These are phyloP conservation scores for Parathielavia appendiculata DNA, from an alignment of 495 filamentous ascomycete genomes.

Conservation along the genomic window DNA sequence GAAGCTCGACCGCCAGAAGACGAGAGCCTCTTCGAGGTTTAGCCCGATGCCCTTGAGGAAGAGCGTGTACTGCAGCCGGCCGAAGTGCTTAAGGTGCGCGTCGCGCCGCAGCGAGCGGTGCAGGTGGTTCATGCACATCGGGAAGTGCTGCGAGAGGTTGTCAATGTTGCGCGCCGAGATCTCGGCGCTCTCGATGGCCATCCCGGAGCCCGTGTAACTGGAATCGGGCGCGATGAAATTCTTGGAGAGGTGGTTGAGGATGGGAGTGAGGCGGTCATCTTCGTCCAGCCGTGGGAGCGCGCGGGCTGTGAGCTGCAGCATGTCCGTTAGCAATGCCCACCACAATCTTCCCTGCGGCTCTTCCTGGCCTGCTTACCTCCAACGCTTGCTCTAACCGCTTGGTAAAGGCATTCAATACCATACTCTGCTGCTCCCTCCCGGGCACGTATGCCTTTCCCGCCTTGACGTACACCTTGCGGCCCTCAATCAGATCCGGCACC, in stretches of 20 bases:
- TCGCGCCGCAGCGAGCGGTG: slow-evolving; percentile 79
- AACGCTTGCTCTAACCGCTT: slow-evolving; percentile 69
- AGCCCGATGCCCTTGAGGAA: slow-evolving; percentile 98
- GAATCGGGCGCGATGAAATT: slow-evolving; percentile 90
- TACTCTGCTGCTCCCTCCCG: slow-evolving; percentile 71
- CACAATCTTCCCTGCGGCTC: background rate
- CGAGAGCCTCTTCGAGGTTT: slow-evolving; percentile 81
- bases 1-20: slow-evolving; percentile 89
- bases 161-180: slow-evolving; percentile 79
- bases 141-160: slow-evolving; percentile 78
- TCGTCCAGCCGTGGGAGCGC: slow-evolving; percentile 91
- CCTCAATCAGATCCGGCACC: slow-evolving; percentile 85
- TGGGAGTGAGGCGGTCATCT: slow-evolving; percentile 90
- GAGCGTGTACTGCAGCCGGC: slow-evolving; percentile 89
- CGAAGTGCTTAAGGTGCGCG: slow-evolving; percentile 86
- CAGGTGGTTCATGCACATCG: slow-evolving; percentile 87
- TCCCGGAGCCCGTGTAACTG: slow-evolving; percentile 55
- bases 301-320: slow-evolving; percentile 67
- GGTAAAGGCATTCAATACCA: slow-evolving; percentile 85
- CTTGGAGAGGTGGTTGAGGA: slow-evolving; percentile 84
- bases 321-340: background rate
- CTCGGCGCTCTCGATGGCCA: slow-evolving; percentile 53
- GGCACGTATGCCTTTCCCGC: slow-evolving; percentile 90
- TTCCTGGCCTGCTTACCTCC: slow-evolving; percentile 51
- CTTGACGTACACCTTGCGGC: slow-evolving; percentile 67